Base-by-base conservation (phyloP, 2,329 filamentous ascomycete species). In the Ophiognomonia clavigignenti-juglandacearum region DNA sequence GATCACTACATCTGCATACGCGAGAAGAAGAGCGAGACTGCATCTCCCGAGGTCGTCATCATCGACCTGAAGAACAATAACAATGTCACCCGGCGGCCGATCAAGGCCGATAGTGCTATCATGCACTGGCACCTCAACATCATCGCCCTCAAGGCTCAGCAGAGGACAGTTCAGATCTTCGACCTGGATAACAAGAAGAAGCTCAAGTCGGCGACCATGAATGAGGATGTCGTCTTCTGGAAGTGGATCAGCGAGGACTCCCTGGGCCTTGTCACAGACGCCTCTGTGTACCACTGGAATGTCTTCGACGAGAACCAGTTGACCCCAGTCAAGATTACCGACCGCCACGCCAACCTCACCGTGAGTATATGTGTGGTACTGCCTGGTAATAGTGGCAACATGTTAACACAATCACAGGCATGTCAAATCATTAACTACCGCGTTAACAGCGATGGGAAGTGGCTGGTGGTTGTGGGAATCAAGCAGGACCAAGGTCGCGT, bases 371-470 rank as follows among this genome's bases (percentile, higher is more conserved):
- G n/a, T n/a, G n/a, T n/a, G n/a, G n/a, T n/a, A n/a, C n/a, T n/a
- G n/a, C n/a, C n/a, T n/a, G n/a, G n/a, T n/a, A n/a, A n/a, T n/a
- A n/a, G n/a, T n/a, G n/a, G n/a, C n/a, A n/a, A n/a, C n/a, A n/a
- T 14, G n/a, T 54, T 61, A 32, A 55, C 49, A 45, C 29, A 27
- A 14, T 39, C n/a, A 11, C 60, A 95, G 88, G 86, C 86, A 56
- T 95, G 89, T 70, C 93, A 98, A 81, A 98, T 98, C 69, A 98
- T 98, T 80, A 98, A 97, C 74, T 98, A 98, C 73, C 89, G 92
- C 58, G 88, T 95, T 59, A 96, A 92, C 68, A 82, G 85, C 55
- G 92, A 98, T 56, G 89, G 90, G 65, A 96, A 96, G 71, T 98
- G 93, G 93, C 95, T 95, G 84, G 91, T 95, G 24, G 85, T 96